A percentile compares a stretch with the other conserved stretches of the same genome.
phyloP scores from a whole-genome alignment of 306 rosid genomes.

The Pueraria montana region DNA sequence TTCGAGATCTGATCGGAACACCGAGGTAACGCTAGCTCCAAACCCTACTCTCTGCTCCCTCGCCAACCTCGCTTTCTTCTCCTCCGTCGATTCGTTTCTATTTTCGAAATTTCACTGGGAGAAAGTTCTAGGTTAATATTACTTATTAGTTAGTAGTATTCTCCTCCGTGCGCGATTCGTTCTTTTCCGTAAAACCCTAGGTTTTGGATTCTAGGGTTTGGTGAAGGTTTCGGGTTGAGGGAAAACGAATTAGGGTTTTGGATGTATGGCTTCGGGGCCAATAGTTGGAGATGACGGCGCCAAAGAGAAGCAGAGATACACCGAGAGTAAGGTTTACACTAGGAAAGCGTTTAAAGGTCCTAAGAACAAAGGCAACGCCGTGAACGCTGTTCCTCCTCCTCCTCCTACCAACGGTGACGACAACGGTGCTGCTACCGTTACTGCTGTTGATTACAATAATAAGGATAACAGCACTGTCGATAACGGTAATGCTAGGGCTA shows the following conservation, averaged over 20 bases:
- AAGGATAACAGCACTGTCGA: slow-evolving; percentile 10
- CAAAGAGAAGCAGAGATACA: slow-evolving; percentile 69
- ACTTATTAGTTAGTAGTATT: background rate
- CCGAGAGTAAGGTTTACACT: slow-evolving; percentile 76
- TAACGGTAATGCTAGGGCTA: slow-evolving; percentile 32
- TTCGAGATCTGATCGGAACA: slow-evolving; percentile 72
- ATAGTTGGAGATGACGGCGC: slow-evolving; percentile 71
- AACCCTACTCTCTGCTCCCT: slow-evolving; percentile 51
- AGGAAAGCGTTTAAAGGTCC: slow-evolving; percentile 73
- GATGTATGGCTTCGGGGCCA: slow-evolving; percentile 94
- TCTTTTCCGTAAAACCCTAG: slow-evolving; percentile 41
- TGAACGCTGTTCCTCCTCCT: slow-evolving; percentile 30
- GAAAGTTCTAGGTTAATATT: background rate
- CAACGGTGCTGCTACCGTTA: background rate
- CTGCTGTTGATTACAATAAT: background rate
- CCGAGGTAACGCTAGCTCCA: slow-evolving; percentile 46
- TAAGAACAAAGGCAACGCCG: slow-evolving; percentile 55
- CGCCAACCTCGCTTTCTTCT: background rate
- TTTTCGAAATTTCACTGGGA: background rate
- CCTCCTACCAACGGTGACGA: background rate
- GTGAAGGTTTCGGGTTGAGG: background rate
- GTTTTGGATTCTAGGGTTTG: slow-evolving; percentile 40
- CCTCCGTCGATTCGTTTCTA: background rate
- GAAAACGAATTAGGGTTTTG: slow-evolving; percentile 68
- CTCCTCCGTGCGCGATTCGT: slow-evolving; percentile 24